Evolutionary conservation across 2,329 filamentous ascomycete genomes (phyloP), one percentile per base, ranked within the genome.

Genomic region (Fusarium palustre): DNA sequence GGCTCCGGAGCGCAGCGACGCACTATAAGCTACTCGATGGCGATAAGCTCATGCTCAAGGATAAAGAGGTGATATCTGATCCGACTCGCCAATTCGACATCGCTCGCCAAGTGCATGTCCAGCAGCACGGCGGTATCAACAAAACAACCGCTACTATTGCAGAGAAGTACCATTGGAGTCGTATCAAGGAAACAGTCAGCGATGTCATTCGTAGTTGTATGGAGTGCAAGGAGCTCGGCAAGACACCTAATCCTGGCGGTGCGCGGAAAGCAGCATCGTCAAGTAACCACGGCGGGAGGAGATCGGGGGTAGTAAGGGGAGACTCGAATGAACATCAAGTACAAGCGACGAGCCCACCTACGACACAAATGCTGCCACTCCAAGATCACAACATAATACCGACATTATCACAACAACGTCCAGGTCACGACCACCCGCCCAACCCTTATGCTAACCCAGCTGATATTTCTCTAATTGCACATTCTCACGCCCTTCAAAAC

Each of bases 171-270:
- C 96, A 98, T 81, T 99, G 96, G 96, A 94, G 97, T 48, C 89
- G 95, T 65, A 98, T 98, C 82, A 99, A 98, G 79, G 94, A 97
- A 81, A 98, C 95, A 1, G 96, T 97, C 66, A 96, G 92, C 77
- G 90, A 95, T 77, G 94, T 97, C 73, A 97, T 98, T 80, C 91
- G 92, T 74, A 95, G 96, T 75, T 99, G 96, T 80, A 82, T 87
- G 10, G 91, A 97, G 77, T 98, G 95, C 82, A 97, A 95, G 80
- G 93, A 97, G 74, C 83, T 88, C 38, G 86, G 88, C 65, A 92
- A 92, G 78, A 82, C 85, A 33, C 77, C 80, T 25, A 77, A 75
- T 48, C 69, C 75, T 5, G 76, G 75, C 2, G 75, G 73, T 15
- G 69, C 67, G 30, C 68, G 73, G 28, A 76, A 74, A 57, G 55